Evolutionary conservation across 352 stramenopile genomes (phyloP), one percentile per base, ranked within the genome.

Genomic region (Pythium dissimile): DNA sequence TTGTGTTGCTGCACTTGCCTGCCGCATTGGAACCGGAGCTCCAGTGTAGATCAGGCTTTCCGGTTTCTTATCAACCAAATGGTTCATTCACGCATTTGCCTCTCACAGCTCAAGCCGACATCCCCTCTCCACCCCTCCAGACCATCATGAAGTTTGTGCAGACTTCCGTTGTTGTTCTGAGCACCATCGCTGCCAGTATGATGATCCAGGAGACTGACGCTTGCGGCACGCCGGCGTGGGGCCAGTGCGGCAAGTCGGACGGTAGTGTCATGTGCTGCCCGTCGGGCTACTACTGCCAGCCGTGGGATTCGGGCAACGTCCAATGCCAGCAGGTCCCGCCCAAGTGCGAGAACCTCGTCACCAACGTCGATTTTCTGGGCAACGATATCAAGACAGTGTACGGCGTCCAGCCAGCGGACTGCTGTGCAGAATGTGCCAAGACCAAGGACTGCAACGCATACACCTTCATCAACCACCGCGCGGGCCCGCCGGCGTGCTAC

Each of bases 331-430:
- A 43, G 12, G 37, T 62, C 15, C 73, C 73, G 2, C 37, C n/a
- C 16, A 58, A 71, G 51, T 82, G 73, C 59, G 39, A 64, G 16
- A 51, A 64, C 28, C 58, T 77, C 45, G 55, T 66, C 37, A 77
- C 67, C 26, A 66, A 81, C 67, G 56, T 67, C 30, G 67, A 76
- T 37, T 66, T 75, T 31, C 64, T 58, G 21, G 67, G 69, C 28
- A 65, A 63, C 35, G 70, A 84, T 43, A 64, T 84, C 38, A 57
- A 67, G 38, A 67, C 64, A 2, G 41, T 80, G 12, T 77, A 77
- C 52, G 59, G 62, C 8, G 38, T 78, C n/a, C 56, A 69, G 38
- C 69, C 71, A 21, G 56, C 28, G 15, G 67, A 73, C 6, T 84
- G 71, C 56, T 80, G 74, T 30, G 11, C 27, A 5, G 28, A 43